Evolutionary conservation across 208 protist genomes (phyloP).

Genomic region (Crithidia bombi): DNA sequence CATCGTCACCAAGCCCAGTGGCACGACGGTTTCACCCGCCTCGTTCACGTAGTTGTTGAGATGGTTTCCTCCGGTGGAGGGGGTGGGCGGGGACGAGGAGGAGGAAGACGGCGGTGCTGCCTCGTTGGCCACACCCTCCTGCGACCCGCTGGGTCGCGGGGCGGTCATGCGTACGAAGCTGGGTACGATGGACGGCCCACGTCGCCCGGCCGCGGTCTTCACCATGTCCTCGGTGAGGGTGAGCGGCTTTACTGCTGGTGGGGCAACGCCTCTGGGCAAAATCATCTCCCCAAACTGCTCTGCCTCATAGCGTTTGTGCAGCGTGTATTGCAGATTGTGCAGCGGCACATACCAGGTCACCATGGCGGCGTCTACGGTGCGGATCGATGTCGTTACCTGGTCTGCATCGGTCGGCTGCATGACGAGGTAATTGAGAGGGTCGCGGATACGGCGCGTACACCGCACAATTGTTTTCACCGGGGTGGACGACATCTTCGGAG

Average conservation of each 20-base stretch:
- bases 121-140: neutral
- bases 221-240: conserved; percentile 45
- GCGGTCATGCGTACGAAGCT: conserved; percentile 39
- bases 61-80: conserved; percentile 32
- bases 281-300: conserved; percentile 83
- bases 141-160: conserved; percentile 21
- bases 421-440: conserved; percentile 81
- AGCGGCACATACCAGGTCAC: conserved; percentile 81
- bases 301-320: conserved; percentile 83
- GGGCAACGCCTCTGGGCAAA: conserved; percentile 40
- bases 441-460: conserved; percentile 81
- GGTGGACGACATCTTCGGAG: conserved; percentile 10
- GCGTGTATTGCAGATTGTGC: conserved; percentile 60
- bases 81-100: conserved; percentile 17
- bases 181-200: conserved; percentile 31
- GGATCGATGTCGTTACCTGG: conserved; percentile 66
- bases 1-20: conserved; percentile 82
- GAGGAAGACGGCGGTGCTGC: neutral
- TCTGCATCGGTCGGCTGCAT: conserved; percentile 78
- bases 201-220: conserved; percentile 21
- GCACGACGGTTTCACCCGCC: conserved; percentile 47
- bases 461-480: conserved; percentile 41
- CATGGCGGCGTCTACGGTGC: conserved; percentile 73
- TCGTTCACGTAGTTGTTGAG: conserved; percentile 53
- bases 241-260: conserved; percentile 38